Evolutionary conservation across 208 protist species (phyloP).

Genomic region (Trypanosomatidae sp.): DNA sequence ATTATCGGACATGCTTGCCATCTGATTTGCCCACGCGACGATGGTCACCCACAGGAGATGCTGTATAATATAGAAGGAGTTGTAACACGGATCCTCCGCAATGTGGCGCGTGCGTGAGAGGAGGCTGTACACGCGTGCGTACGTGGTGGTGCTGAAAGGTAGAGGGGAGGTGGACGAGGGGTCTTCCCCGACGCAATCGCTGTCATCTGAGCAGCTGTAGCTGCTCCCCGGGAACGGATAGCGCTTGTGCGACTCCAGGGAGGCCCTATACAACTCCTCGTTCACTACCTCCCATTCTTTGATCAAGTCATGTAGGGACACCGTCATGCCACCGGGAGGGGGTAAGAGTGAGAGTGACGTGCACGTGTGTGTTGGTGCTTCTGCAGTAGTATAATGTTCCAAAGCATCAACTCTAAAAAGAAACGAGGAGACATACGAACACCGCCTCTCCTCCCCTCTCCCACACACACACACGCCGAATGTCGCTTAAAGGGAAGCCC

Average conservation of each 20-base stretch:
- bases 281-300: slow-evolving; percentile 33
- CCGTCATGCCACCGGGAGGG: slow-evolving; percentile 9
- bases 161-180: background rate
- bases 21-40: slow-evolving; percentile 47
- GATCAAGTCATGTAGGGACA: slow-evolving; percentile 17
- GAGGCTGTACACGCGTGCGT: slow-evolving; percentile 26
- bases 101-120: slow-evolving; percentile 24
- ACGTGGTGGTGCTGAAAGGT: slow-evolving; percentile 19
- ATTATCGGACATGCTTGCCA: slow-evolving; percentile 40
- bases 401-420: slow-evolving; percentile 4
- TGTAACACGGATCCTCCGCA: slow-evolving; percentile 31
- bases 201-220: background rate
- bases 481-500: background rate
- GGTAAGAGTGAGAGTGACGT: background rate
- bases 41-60: slow-evolving; percentile 45
- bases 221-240: slow-evolving; percentile 21
- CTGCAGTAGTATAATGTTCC: background rate
- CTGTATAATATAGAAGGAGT: slow-evolving; percentile 29
- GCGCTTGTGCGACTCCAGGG: slow-evolving; percentile 21
- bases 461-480: background rate
- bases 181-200: background rate
- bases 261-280: slow-evolving; percentile 14
- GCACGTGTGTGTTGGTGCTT: background rate
- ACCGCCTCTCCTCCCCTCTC: background rate
- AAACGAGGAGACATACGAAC: background rate